A percentile compares a stretch with the other conserved stretches of the same genome.
Conservation (phyloP, 2,329 filamentous ascomycete species). For the Aspergillus oerlinghausenensis region DNA sequence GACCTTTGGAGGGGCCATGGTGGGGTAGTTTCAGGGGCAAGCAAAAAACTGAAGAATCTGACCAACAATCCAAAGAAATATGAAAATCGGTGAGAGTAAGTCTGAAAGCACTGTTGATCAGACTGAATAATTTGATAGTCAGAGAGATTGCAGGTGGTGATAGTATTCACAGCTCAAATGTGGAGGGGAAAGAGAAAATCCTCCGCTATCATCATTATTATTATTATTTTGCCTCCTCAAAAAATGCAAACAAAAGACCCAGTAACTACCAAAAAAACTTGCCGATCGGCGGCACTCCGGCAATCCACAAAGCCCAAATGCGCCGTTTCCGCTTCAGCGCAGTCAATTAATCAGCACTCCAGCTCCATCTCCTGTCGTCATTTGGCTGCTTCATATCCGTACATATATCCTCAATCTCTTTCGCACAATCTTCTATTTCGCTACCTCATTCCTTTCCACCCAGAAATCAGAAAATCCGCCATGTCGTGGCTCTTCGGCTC, state of each 20-base stretch:
- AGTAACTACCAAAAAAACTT: slow-evolving; percentile 10
- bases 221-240: neutral
- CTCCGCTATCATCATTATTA: neutral
- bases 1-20: slow-evolving; percentile 52
- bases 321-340: slow-evolving; percentile 14
- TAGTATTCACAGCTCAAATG: slow-evolving; percentile 1
- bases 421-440: neutral
- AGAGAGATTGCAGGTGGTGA: neutral
- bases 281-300: slow-evolving; percentile 16
- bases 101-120: neutral
- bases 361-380: neutral
- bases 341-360: slow-evolving; percentile 17
- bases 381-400: slow-evolving; percentile 1
- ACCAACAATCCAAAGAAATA: slow-evolving; percentile 1
- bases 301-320: slow-evolving; percentile 11
- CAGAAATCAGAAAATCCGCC: slow-evolving; percentile 1
- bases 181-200: slow-evolving; percentile 9
- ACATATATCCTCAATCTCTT: neutral
- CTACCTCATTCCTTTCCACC: neutral
- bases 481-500: slow-evolving; percentile 37
- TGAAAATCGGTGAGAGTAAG: neutral
- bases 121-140: neutral
- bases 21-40: slow-evolving; percentile 29
- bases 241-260: slow-evolving; percentile 11
- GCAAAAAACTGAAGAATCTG: neutral